These are phyloP conservation scores for Bathelium albidoporum DNA, from an alignment of 495 filamentous ascomycete species.

Conservation along the genomic window DNA sequence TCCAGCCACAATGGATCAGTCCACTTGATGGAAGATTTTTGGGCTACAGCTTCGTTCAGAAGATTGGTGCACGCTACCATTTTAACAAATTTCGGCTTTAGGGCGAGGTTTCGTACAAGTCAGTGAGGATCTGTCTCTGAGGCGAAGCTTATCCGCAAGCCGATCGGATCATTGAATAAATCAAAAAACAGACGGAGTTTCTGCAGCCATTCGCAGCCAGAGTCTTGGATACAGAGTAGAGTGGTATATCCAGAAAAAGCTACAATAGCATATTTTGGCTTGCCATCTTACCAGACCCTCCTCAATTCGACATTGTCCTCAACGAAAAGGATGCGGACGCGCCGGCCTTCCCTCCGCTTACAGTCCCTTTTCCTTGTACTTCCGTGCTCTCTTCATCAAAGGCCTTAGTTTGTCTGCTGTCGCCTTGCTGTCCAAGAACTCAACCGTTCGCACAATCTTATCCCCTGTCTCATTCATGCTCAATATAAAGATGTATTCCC, in stretches of 20 bases:
- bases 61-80: too few relatives aligned
- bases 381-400: conserved; percentile 4
- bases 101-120: too few relatives aligned
- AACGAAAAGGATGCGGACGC: too few relatives aligned
- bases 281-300: background rate
- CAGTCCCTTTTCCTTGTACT: background rate
- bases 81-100: too few relatives aligned
- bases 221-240: background rate
- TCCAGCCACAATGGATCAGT: too few relatives aligned
- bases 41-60: too few relatives aligned
- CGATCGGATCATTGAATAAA: background rate
- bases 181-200: background rate
- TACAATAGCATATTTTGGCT: background rate
- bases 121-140: too few relatives aligned
- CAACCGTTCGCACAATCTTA: conserved; percentile 3
- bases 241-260: background rate
- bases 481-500: conserved; percentile 7
- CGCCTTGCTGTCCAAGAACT: conserved; percentile 7
- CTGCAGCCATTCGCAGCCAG: background rate
- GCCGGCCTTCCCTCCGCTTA: background rate
- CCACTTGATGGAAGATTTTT: too few relatives aligned
- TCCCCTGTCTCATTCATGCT: conserved; percentile 6
- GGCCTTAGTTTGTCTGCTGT: background rate
- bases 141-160: too few relatives aligned
- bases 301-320: background rate